These are phyloP conservation scores for Linderniella brevidens DNA, from an alignment of 257 asterid genomes.

Conservation along the genomic window DNA sequence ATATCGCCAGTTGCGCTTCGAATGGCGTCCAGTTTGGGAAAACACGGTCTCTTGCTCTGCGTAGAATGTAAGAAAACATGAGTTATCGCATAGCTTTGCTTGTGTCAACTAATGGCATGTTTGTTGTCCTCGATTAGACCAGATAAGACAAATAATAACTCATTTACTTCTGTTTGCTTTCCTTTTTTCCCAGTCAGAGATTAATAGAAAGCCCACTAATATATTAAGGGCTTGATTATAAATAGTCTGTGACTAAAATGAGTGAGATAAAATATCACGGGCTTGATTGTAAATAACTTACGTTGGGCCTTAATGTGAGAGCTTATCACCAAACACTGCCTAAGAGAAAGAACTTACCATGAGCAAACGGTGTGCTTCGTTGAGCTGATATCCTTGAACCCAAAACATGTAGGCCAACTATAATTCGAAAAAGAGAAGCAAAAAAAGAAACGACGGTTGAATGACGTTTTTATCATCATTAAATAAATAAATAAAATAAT, in stretches of 20 bases:
- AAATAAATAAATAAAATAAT: neutral
- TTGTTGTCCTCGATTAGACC: too few relatives aligned
- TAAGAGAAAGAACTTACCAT: slow-evolving; percentile 29
- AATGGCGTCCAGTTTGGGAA: slow-evolving; percentile 77
- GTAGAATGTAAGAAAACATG: slow-evolving; percentile 12
- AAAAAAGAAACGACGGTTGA: neutral
- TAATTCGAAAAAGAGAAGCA: slow-evolving; percentile 2
- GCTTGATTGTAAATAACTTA: too few relatives aligned
- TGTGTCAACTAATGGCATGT: neutral
- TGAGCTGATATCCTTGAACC: slow-evolving; percentile 65
- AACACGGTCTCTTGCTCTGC: slow-evolving; percentile 86
- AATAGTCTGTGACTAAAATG: too few relatives aligned
- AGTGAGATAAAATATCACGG: too few relatives aligned
- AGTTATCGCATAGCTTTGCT: neutral
- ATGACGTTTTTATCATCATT: neutral
- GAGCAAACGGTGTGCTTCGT: slow-evolving; percentile 55
- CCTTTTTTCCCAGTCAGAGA: too few relatives aligned
- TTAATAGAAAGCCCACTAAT: too few relatives aligned
- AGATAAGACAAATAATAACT: too few relatives aligned
- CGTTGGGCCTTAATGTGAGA: neutral
- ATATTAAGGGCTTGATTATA: too few relatives aligned
- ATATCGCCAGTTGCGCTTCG: slow-evolving; percentile 87
- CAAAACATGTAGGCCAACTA: slow-evolving; percentile 97
- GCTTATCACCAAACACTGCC: neutral
- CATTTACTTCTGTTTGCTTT: too few relatives aligned